phyloP scores from a whole-genome alignment of 1,284 basidiomycete genomes.

The Leccinum angustisporum region DNA sequence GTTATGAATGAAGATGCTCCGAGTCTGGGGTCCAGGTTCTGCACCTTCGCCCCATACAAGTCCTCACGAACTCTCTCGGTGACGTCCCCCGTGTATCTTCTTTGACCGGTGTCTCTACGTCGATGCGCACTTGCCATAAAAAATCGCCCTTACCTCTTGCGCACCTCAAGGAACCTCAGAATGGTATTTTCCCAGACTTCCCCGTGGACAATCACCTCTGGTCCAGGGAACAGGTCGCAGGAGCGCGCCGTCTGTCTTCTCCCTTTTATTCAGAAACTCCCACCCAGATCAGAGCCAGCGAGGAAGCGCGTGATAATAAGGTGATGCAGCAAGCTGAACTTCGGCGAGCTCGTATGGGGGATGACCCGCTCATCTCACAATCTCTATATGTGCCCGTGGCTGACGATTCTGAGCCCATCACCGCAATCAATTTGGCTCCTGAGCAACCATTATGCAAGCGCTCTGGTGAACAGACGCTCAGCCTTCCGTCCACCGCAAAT shows the following conservation, averaged over 20 bases:
- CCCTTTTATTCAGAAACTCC: not conserved
- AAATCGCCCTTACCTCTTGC: not conserved
- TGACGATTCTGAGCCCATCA: not conserved
- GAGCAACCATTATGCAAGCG: not conserved
- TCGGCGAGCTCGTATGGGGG: not conserved
- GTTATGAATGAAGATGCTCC: not conserved
- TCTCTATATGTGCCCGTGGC: not conserved
- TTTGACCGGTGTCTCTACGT: not conserved
- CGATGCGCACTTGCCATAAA: not conserved
- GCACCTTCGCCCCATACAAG: not conserved
- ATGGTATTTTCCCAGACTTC: not conserved
- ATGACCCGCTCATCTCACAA: not conserved
- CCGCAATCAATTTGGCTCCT: not conserved
- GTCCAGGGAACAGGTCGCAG: not conserved
- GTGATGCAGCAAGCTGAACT: not conserved
- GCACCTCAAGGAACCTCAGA: not conserved
- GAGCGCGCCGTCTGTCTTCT: not conserved
- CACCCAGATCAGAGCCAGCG: not conserved
- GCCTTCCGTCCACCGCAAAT: not conserved
- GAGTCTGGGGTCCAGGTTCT: not conserved
- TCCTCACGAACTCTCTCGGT: not conserved
- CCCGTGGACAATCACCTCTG: not conserved
- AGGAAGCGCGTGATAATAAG: not conserved
- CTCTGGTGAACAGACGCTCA: not conserved
- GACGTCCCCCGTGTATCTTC: not conserved